Percentiles rank a stretch among this genome's conserved stretches.
Evolutionary conservation across 768 basidiomycete genomes (phyloP).

Genomic region (Cystobasidium tubakii): DNA sequence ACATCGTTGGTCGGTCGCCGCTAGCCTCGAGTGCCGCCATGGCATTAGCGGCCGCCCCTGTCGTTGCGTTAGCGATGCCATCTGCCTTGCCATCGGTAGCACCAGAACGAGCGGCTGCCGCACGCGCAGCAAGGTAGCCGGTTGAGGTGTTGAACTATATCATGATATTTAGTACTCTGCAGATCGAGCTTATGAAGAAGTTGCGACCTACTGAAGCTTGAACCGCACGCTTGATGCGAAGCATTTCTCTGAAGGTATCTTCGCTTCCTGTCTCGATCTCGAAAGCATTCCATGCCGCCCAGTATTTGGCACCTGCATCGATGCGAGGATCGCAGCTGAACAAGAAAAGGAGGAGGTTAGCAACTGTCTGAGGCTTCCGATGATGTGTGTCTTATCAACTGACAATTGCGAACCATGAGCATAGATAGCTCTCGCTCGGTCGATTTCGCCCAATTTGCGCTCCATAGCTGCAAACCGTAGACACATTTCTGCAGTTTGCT

Average conservation of each 20-base stretch:
- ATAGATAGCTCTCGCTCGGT: slow-evolving; percentile 90
- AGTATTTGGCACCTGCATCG: slow-evolving; percentile 61
- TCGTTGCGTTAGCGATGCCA: slow-evolving; percentile 45
- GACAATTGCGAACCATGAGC: slow-evolving; percentile 98
- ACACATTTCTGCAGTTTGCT: slow-evolving; percentile 95
- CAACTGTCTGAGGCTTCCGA: not conserved
- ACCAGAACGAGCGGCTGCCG: slow-evolving; percentile 56
- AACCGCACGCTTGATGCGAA: slow-evolving; percentile 71
- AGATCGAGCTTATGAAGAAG: not conserved
- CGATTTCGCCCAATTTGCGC: slow-evolving; percentile 97
- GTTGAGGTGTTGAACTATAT: slow-evolving; percentile 83
- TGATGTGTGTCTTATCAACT: slow-evolving; percentile 47
- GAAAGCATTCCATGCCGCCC: slow-evolving; percentile 94
- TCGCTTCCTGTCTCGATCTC: slow-evolving; percentile 98
- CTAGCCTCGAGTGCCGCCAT: slow-evolving; percentile 64
- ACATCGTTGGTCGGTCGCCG: slow-evolving; percentile 25
- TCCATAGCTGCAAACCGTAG: slow-evolving; percentile 91
- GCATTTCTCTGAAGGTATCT: slow-evolving; percentile 75
- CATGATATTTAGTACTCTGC: not conserved
- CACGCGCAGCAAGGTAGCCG: slow-evolving; percentile 50
- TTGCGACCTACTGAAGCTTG: slow-evolving; percentile 62
- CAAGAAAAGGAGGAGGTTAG: not conserved
- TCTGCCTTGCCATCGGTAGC: slow-evolving; percentile 76
- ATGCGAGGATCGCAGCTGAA: slow-evolving; percentile 39
- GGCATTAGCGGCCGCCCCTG: slow-evolving; percentile 55